Evolutionary conservation across 2,329 filamentous ascomycete genomes (phyloP), one percentile per base, ranked within the genome.

Genomic region (Canariomyces notabilis): DNA sequence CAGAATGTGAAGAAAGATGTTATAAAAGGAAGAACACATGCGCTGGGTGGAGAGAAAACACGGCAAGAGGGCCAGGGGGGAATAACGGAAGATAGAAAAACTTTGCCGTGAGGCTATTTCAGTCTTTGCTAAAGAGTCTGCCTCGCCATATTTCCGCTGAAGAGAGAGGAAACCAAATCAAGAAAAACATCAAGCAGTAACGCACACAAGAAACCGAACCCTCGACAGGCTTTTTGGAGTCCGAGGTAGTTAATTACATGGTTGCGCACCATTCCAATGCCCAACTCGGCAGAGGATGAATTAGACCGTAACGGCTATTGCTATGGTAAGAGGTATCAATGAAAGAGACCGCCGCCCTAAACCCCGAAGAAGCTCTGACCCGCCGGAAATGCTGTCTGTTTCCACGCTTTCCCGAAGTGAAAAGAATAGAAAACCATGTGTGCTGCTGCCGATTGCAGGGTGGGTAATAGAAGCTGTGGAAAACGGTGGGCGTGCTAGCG

Each of bases 71-170:
- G n/a, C n/a, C n/a, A n/a, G n/a, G n/a, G n/a, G n/a, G n/a, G n/a
- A 15, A 6, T 29, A 18, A 8, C 7, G 9, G 12, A 34, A 29
- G 7, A 19, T 15, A 34, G 26, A n/a, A 12, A 14, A 42, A 29
- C 22, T 9, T 39, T 39, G 51, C 49, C 49, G 46, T 42, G 51
- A 54, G 51, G 51, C 51, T 18, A 44, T 39, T 18, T 42, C 26
- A n/a, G 44, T 50, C 36, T 42, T 43, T n/a, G 9, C 34, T 18
- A 48, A 43, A n/a, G n/a, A n/a, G n/a, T n/a, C n/a, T n/a, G n/a
- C n/a, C n/a, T 43, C 44, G 22, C 39, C 37, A 35, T 42, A 21
- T 34, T 37, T 26, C 23, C 35, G 19, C 15, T 42, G 15, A 40
- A 11, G 6, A 31, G 22, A 8, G 32, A 41, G n/a, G n/a, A n/a